Base-by-base conservation (phyloP, 495 filamentous ascomycete genomes). In the Aspergillus haitiensis region DNA sequence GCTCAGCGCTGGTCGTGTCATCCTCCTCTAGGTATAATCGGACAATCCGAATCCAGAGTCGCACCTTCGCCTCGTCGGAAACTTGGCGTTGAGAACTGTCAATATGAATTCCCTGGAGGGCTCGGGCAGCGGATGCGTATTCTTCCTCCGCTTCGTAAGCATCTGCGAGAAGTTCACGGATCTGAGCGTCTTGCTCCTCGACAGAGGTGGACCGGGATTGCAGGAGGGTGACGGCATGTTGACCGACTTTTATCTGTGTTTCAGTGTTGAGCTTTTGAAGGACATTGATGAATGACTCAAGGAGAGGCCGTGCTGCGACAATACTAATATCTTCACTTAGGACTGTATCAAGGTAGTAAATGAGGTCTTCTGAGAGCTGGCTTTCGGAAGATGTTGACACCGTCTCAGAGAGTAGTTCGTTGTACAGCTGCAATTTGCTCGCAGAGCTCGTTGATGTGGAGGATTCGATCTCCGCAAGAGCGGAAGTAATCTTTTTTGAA, bases 1-100 rank as follows among this genome's bases (percentile, higher is more conserved):
- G 82, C 66, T 94, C 91, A 21, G 95, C 94, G 13, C 78, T 81
- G 3, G 88, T 94, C 21, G 89, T 89, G 67, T 98, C 92, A 70
- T 97, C 95, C 47, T 91, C 92, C 75, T 98, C 95, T 47, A 98
- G 84, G 71, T 94, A 93, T 73, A 94, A 87, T 53, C 95, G 86
- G 72, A 94, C 92, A 69, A 98, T 98, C 49, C 95, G 88, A 51
- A 98, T 89, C 88, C 92, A 97, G 46, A 96, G 81, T 32, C 75
- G 76, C 4, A 89, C 88, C 70, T 92, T 92, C 55, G 90, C 86
- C 55, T 89, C 81, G 70, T 90, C 86, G 9, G 86, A 81, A 16
- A 97, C 87, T 57, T 87, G 84, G 12, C 91, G 88, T 72, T 97
- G 92, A 21, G 89, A 90, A 47, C 83, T 88, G 68, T 97, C 92